Percentiles rank a stretch among this genome's conserved stretches.
These are phyloP conservation scores for Paraphaeosphaeria sporulosa DNA, from an alignment of 2,329 filamentous ascomycete species.

Conservation along the genomic window DNA sequence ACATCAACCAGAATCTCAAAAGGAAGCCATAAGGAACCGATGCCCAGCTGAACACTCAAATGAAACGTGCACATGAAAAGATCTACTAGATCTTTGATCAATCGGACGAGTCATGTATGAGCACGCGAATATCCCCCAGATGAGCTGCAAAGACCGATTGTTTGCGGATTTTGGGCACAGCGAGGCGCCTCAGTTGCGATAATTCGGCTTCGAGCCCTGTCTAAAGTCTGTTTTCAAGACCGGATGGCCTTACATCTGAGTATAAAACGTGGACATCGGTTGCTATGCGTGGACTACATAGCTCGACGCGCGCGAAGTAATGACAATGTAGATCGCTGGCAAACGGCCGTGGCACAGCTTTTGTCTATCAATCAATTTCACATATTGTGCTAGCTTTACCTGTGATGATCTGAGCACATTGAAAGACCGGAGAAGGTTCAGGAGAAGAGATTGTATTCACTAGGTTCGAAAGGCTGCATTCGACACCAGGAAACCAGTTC, in stretches of 20 bases:
- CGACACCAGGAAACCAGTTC: not conserved
- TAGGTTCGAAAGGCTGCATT: not conserved
- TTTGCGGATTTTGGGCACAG: not conserved
- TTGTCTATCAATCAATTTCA: no score
- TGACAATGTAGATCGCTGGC: no score
- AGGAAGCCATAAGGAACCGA: not conserved
- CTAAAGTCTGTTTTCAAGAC: not conserved
- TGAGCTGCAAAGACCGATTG: not conserved
- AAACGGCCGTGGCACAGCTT: no score
- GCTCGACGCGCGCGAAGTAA: no score
- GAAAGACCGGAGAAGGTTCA: not conserved
- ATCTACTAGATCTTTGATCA: not conserved
- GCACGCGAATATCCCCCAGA: not conserved
- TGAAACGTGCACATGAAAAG: not conserved
- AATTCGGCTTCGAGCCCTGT: not conserved
- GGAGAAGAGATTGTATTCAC: not conserved
- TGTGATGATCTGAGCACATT: no score
- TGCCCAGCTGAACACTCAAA: not conserved
- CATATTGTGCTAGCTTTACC: no score
- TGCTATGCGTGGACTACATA: not conserved
- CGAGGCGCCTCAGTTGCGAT: not conserved
- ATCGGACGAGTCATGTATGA: not conserved
- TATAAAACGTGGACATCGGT: not conserved
- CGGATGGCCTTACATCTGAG: not conserved
- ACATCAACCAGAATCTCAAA: not conserved